Conservation (phyloP, 2,329 filamentous ascomycete genomes). For the Paraphoma sp. region DNA sequence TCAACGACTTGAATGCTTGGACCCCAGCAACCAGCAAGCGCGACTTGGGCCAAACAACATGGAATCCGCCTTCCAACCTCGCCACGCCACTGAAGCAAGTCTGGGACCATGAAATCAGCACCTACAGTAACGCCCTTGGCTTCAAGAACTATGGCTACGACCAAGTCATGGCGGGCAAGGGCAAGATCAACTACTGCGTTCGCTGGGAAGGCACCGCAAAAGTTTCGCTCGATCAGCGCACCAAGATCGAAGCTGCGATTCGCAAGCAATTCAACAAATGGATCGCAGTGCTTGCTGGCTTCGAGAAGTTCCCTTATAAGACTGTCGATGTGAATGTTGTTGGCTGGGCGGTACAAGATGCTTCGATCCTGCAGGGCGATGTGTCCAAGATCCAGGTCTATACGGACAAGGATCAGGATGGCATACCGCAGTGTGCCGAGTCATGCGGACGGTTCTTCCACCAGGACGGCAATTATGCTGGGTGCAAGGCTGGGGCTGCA, state of each 20-base stretch:
- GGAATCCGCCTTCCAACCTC: constrained; percentile 34
- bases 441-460: constrained; percentile 56
- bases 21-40: constrained; percentile 16
- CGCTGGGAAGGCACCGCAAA: constrained; percentile 53
- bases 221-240: constrained; percentile 50
- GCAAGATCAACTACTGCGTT: constrained; percentile 53
- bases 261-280: constrained; percentile 49
- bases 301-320: constrained; percentile 53
- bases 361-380: constrained; percentile 47
- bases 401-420: constrained; percentile 49
- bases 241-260: constrained; percentile 45
- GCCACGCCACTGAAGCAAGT: constrained; percentile 29
- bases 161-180: constrained; percentile 35
- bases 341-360: constrained; percentile 53
- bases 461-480: constrained; percentile 51
- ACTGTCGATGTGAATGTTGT: constrained; percentile 52
- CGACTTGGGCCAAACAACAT: constrained; percentile 24
- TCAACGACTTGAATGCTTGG: constrained; percentile 23
- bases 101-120: constrained; percentile 32
- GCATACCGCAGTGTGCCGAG: constrained; percentile 52
- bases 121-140: constrained; percentile 25
- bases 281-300: constrained; percentile 54
- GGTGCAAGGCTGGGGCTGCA: constrained; percentile 48
- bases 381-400: constrained; percentile 50
- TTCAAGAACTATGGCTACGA: constrained; percentile 44